Percentiles rank a stretch among this genome's conserved stretches.
These are phyloP conservation scores for Noccaea caerulescens DNA, from an alignment of 345 rosid genomes.

Conservation along the genomic window DNA sequence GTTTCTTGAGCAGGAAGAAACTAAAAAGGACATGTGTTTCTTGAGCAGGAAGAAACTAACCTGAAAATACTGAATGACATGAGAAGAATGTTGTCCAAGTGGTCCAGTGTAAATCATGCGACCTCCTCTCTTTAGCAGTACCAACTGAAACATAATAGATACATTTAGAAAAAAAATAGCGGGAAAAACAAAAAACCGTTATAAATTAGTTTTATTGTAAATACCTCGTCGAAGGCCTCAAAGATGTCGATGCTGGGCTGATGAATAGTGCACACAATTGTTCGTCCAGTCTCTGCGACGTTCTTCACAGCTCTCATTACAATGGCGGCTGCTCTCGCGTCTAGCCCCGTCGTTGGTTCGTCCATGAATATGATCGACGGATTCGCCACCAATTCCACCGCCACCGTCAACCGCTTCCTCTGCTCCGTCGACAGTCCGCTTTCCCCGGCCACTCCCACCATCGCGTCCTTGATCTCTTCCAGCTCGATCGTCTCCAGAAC, in stretches of 20 bases:
- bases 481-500: conserved; percentile 78
- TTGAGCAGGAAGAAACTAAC: conserved; percentile 43
- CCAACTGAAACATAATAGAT: conserved; percentile 50
- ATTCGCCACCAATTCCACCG: conserved; percentile 84
- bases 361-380: conserved; percentile 88
- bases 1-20: conserved; percentile 14
- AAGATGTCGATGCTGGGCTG: conserved; percentile 88
- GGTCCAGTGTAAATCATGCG: conserved; percentile 69
- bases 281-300: conserved; percentile 74
- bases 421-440: conserved; percentile 82
- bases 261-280: conserved; percentile 83
- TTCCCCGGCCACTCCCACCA: conserved; percentile 68
- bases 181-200: not conserved
- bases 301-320: conserved; percentile 87
- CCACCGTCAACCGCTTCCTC: conserved; percentile 73
- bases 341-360: conserved; percentile 87
- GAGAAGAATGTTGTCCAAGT: conserved; percentile 62
- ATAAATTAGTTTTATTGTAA: not conserved
- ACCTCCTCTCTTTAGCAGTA: conserved; percentile 76
- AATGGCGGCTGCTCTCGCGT: conserved; percentile 87
- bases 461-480: conserved; percentile 62
- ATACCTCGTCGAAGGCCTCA: conserved; percentile 81
- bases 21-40: not conserved
- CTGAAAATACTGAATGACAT: conserved; percentile 71
- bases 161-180: not conserved